These are phyloP conservation scores for Tricholoma sp. DNA, from an alignment of 768 basidiomycete species.

Conservation along the genomic window DNA sequence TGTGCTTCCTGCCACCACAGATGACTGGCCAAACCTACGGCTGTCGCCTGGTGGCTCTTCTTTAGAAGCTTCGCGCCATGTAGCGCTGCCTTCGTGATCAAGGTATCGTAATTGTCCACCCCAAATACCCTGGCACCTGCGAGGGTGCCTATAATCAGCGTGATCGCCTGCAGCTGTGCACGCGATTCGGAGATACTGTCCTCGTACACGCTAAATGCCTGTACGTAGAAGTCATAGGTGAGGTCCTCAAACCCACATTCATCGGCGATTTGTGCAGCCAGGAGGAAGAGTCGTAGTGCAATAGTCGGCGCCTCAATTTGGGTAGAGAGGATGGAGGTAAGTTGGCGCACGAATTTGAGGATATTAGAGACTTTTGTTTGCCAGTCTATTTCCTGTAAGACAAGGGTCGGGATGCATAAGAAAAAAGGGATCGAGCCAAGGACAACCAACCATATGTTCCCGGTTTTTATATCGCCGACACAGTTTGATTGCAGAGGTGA, in stretches of 20 bases:
- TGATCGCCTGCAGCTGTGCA: slow-evolving; percentile 96
- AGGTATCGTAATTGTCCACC: slow-evolving; percentile 92
- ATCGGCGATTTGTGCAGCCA: slow-evolving; percentile 92
- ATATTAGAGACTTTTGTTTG: slow-evolving; percentile 78
- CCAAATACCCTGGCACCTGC: slow-evolving; percentile 90
- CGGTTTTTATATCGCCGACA: slow-evolving; percentile 87
- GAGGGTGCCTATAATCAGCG: slow-evolving; percentile 87
- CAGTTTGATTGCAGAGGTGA: slow-evolving; percentile 88
- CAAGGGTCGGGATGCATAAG: slow-evolving; percentile 1
- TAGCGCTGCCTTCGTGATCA: slow-evolving; percentile 97
- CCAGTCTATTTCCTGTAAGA: slow-evolving; percentile 76
- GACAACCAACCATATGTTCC: slow-evolving; percentile 57
- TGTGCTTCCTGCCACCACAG: slow-evolving; percentile 94
- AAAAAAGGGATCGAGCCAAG: not conserved
- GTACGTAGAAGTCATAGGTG: slow-evolving; percentile 95
- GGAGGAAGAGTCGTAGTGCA: slow-evolving; percentile 90
- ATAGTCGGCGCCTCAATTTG: slow-evolving; percentile 91
- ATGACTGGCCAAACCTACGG: slow-evolving; percentile 92
- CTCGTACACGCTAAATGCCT: slow-evolving; percentile 97
- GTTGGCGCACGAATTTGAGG: slow-evolving; percentile 91
- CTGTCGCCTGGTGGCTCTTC: slow-evolving; percentile 96
- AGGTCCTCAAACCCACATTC: slow-evolving; percentile 95
- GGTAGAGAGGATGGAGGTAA: slow-evolving; percentile 88
- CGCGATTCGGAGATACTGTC: slow-evolving; percentile 95
- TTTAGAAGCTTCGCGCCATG: slow-evolving; percentile 95